Evolutionary conservation across 2,329 filamentous ascomycete species (phyloP), one percentile per base, ranked within the genome.

Genomic region (Nigrograna mackinnonii): DNA sequence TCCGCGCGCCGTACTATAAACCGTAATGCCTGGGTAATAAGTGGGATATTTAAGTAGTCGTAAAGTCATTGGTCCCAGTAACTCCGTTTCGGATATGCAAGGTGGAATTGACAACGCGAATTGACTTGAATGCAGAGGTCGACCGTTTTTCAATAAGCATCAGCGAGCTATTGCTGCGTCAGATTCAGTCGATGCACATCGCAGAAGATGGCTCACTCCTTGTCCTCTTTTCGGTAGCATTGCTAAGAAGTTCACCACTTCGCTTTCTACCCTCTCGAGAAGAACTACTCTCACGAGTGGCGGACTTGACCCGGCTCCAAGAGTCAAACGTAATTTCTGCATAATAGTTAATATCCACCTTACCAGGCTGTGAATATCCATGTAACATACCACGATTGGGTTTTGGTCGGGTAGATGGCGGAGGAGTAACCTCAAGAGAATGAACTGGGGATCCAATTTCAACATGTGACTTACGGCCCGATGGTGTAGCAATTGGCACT

Each of bases 221-320:
- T 45, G 55, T 55, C 17, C 60, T 60, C 54, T 68, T 67, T 44
- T 60, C 60, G 11, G 45, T 39, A 14, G 54, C 49, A 21, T 55
- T 51, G 42, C 63, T 57, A 9, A 68, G 51, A 26, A 54, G 47
- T 16, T 60, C 57, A 20, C 62, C 65, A 26, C 52, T 50, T 39
- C 66, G 63, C 59, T 69, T 69, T 46, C 48, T 58, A 36, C 72
- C 71, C 14, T 53, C 51, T 46, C 66, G 66, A 22, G 62, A 54
- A n/a, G 64, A 59, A 54, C 67, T 48, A 22, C 73, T 71, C 16
- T 57, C 38, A 41, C 39, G 44, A 33, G 55, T 47, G 5, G 50
- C 42, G 1, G 68, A 71, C 74, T 89, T 89, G 54, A 80, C 82
- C 44, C 84, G 81, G 49, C 75, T 79, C 85, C 85, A 90, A 28